Percentiles rank a stretch among this genome's conserved stretches.
Conservation (phyloP, 1,139 yeast genomes). For the Nematodospora anomalae region DNA sequence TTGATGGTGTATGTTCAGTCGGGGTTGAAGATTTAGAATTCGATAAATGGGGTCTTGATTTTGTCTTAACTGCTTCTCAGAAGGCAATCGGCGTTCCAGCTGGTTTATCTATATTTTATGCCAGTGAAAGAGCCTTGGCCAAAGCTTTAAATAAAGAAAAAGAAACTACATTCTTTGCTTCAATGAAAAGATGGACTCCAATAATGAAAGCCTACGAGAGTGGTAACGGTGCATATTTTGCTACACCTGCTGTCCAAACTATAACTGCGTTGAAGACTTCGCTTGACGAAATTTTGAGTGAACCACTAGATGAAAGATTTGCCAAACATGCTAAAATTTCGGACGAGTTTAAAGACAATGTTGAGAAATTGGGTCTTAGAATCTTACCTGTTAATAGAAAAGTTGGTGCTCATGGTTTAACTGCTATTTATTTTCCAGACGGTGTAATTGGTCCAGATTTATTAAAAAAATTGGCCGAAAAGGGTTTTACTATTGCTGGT, state of each 20-base stretch:
- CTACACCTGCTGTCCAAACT: constrained; percentile 90
- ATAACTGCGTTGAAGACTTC: constrained; percentile 80
- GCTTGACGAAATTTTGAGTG: constrained; percentile 65
- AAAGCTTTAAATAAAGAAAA: constrained; percentile 56
- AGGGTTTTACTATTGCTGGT: constrained; percentile 84
- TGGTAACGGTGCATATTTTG: constrained; percentile 83
- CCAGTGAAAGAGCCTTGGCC: constrained; percentile 71
- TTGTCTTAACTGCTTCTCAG: constrained; percentile 87
- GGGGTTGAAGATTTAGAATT: constrained; percentile 86
- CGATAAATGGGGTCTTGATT: constrained; percentile 89
- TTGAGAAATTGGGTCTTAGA: constrained; percentile 60
- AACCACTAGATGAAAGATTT: constrained; percentile 61
- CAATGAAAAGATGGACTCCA: constrained; percentile 85
- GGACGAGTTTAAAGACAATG: constrained; percentile 58
- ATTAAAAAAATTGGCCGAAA: constrained; percentile 50
- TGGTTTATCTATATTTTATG: constrained; percentile 78
- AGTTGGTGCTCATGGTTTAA: constrained; percentile 83
- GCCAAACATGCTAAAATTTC: constrained; percentile 64
- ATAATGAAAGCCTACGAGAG: constrained; percentile 84
- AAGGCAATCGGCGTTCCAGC: constrained; percentile 96
- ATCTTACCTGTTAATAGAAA: constrained; percentile 62
- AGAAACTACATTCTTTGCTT: constrained; percentile 68
- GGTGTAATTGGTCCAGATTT: constrained; percentile 68
- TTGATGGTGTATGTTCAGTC: constrained; percentile 93
- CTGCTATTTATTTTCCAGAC: constrained; percentile 84